Evolutionary conservation across 2,329 filamentous ascomycete genomes (phyloP).

Genomic region (Botryotinia narcissicola): DNA sequence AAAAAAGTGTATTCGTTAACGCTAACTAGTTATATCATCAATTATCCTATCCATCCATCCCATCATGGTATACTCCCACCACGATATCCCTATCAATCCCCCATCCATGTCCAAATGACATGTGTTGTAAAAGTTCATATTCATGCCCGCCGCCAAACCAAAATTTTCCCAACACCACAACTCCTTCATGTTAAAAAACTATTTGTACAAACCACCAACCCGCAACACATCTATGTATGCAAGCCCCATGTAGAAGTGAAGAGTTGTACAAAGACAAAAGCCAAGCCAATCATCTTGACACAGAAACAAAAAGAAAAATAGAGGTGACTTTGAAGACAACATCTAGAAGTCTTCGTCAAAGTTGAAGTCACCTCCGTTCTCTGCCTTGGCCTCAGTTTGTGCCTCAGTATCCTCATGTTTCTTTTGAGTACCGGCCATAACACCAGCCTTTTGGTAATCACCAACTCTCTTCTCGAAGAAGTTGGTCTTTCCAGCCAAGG

Average conservation of each 20-base stretch:
- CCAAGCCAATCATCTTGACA: conserved; percentile 17
- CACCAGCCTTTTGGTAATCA: conserved; percentile 99
- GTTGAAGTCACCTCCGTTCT: conserved; percentile 74
- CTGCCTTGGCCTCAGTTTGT: conserved; percentile 51
- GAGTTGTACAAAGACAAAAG: conserved; percentile 25
- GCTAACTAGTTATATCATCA: conserved; percentile 23
- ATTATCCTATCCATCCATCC: conserved; percentile 21
- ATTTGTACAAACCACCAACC: conserved; percentile 21
- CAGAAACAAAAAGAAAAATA: conserved; percentile 26
- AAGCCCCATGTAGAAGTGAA: conserved; percentile 23
- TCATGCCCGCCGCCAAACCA: conserved; percentile 17
- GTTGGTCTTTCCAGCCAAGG: conserved; percentile 98
- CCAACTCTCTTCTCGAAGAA: conserved; percentile 99
- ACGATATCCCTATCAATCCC: conserved; percentile 19
- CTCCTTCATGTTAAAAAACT: conserved; percentile 25
- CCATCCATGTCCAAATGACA: conserved; percentile 21
- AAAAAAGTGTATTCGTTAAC: conserved; percentile 20
- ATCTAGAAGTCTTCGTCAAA: conserved; percentile 97
- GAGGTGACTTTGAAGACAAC: conserved; percentile 1
- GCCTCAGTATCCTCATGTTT: conserved; percentile 51
- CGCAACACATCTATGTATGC: conserved; percentile 34
- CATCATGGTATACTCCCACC: conserved; percentile 16
- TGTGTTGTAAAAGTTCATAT: not conserved
- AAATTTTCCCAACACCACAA: conserved; percentile 28
- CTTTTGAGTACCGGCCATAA: conserved; percentile 90